phyloP scores from a whole-genome alignment of 257 asterid species.

The Solanum peruvianum region DNA sequence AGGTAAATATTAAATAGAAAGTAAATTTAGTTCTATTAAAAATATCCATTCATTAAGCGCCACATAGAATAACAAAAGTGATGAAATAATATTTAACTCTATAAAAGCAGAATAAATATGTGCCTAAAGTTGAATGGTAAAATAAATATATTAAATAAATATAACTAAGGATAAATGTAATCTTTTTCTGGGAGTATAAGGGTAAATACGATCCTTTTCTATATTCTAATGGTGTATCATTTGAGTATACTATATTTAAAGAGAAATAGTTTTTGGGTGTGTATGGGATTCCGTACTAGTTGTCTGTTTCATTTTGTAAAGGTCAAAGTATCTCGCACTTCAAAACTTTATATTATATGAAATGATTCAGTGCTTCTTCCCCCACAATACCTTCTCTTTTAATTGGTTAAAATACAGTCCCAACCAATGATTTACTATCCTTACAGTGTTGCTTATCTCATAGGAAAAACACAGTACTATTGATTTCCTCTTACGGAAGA shows the following conservation, averaged over 20 bases:
- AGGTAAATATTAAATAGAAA: too few relatives aligned
- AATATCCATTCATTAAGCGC: too few relatives aligned
- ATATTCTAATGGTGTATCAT: too few relatives aligned
- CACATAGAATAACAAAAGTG: too few relatives aligned
- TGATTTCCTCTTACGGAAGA: conserved; percentile 11
- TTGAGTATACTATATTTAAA: too few relatives aligned
- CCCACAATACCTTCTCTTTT: background rate
- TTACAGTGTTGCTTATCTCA: conserved; percentile 13
- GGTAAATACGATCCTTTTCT: too few relatives aligned
- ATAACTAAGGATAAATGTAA: too few relatives aligned
- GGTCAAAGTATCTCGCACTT: background rate
- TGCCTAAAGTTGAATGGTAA: too few relatives aligned
- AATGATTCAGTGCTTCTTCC: background rate
- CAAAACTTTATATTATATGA: background rate
- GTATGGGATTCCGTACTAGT: background rate
- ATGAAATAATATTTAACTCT: too few relatives aligned
- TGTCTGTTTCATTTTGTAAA: background rate
- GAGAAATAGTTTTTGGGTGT: background rate
- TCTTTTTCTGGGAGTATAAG: too few relatives aligned
- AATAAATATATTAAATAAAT: too few relatives aligned
- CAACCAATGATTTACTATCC: conserved; percentile 1
- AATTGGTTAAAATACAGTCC: background rate
- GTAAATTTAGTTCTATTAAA: too few relatives aligned
- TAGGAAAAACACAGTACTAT: background rate
- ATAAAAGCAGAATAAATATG: rapidly evolving